Evolutionary conservation across 2,329 filamentous ascomycete genomes (phyloP), one percentile per base, ranked within the genome.

Genomic region (Fusarium heterosporum): DNA sequence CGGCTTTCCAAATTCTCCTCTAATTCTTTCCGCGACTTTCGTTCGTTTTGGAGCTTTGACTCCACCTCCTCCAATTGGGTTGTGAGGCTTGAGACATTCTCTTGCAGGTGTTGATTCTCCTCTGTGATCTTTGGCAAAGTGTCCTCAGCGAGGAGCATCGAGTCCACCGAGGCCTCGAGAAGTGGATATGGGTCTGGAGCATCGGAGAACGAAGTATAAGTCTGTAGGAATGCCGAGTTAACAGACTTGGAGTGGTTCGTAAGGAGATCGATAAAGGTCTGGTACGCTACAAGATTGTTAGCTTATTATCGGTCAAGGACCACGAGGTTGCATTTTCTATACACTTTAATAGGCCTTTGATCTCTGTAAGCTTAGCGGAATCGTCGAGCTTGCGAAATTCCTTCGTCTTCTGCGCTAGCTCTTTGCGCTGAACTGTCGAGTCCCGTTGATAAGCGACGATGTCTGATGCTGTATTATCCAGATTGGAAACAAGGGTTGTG

Each of bases 371-470:
- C 78, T 98, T 99, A 56, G 87, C 88, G 12, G 90, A 82, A 82
- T 99, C 93, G 72, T 98, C 95, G 12, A 97, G 85, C 78, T 97
- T 98, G 63, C 94, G 86, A 72, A 98, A 99, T 73, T 98, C 95
- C 75, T 99, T 99, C 1, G 96, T 99, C 84, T 97, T 98, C 76
- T 97, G 94, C n/a, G 96, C 96, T 19, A 99, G 84, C 63, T 99
- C 96, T 77, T 99, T 99, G 52, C 96, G 87, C 77, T 99, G 95
- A 1, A 97, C 90, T 6, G 97, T 91, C n/a, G 95, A 93, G 78
- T 98, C 96, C 72, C 94, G 88, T 76, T 99, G 96, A 76, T 97
- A 93, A 46, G 91, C 84, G 51, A 98, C 93, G 64, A 99, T 93
- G 73, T 98, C 96, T 12, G 94, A 95, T n/a, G 96, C 96, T 5